A percentile compares a stretch with the other conserved stretches of the same genome.
Evolutionary conservation across 164 flowering plant species (phyloP).

Genomic region (Santalum album): DNA sequence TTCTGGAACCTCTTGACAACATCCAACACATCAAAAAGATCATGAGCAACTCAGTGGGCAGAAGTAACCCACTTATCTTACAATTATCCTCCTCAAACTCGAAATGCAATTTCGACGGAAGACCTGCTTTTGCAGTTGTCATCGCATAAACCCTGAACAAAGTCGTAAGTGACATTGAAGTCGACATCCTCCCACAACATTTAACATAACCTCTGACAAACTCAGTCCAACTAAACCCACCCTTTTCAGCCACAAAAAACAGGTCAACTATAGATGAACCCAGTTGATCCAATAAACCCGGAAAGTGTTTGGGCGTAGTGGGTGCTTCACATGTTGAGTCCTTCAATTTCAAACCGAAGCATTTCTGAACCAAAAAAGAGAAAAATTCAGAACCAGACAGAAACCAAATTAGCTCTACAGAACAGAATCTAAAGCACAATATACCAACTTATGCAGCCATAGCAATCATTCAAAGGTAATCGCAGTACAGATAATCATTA

Average conservation of each 20-base stretch:
- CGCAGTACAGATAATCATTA: too few relatives aligned
- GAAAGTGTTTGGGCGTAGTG: conserved; percentile 30
- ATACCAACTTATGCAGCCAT: too few relatives aligned
- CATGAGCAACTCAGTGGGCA: conserved; percentile 42
- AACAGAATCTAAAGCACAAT: background rate
- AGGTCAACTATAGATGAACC: conserved; percentile 55
- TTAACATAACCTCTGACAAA: conserved; percentile 66
- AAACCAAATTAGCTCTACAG: background rate
- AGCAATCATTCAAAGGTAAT: too few relatives aligned
- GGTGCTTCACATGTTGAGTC: conserved; percentile 21
- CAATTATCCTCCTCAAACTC: conserved; percentile 38
- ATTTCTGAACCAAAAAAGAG: conserved; percentile 34
- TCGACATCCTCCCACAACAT: conserved; percentile 57
- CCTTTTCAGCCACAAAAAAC: conserved; percentile 50
- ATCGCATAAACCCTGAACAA: conserved; percentile 49
- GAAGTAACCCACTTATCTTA: conserved; percentile 43
- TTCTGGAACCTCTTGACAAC: conserved; percentile 33
- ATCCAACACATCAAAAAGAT: conserved; percentile 72
- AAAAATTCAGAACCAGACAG: conserved; percentile 4
- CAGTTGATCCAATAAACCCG: conserved; percentile 36
- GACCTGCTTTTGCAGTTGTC: conserved; percentile 35
- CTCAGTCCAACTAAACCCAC: conserved; percentile 61
- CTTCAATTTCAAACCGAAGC: conserved; percentile 30
- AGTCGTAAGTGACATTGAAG: conserved; percentile 35
- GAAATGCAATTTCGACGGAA: conserved; percentile 28